phyloP scores from a whole-genome alignment of 305 asterid species.

The Solanum hybrid region DNA sequence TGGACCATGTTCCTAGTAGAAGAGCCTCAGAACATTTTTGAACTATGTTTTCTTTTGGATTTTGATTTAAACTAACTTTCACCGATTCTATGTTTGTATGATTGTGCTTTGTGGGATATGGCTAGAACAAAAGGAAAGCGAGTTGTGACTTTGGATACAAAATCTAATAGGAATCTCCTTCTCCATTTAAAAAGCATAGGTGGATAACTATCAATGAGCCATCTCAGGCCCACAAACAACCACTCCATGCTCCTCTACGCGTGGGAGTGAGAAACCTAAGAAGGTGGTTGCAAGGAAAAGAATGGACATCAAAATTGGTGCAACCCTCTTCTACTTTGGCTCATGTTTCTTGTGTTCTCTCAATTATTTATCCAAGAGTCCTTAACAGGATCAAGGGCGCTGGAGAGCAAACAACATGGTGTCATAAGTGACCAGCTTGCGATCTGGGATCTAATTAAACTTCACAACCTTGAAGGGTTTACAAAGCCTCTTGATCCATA shows the following conservation, averaged over 20 bases:
- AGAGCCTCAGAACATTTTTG: no score
- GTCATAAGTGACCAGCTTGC: not conserved
- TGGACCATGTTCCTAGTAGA: no score
- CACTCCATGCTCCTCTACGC: not conserved
- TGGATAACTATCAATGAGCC: not conserved
- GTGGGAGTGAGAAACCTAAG: not conserved
- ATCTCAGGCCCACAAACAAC: not conserved
- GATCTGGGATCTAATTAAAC: not conserved
- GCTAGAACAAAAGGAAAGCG: not conserved
- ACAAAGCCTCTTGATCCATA: not conserved
- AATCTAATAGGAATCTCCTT: not conserved
- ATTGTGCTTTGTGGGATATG: not conserved
- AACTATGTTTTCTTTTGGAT: not conserved
- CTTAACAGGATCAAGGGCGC: not conserved
- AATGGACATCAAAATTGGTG: not conserved
- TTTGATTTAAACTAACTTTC: not conserved
- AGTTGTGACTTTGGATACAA: not conserved
- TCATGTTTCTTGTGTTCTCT: not conserved
- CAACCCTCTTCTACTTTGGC: not conserved
- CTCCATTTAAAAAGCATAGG: not conserved
- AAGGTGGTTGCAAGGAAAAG: not conserved
- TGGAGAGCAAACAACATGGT: not conserved
- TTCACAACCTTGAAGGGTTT: not conserved
- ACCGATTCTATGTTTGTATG: not conserved
- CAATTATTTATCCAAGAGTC: not conserved